Conservation (phyloP, 331 rosid species). For the Quercus phellos region DNA sequence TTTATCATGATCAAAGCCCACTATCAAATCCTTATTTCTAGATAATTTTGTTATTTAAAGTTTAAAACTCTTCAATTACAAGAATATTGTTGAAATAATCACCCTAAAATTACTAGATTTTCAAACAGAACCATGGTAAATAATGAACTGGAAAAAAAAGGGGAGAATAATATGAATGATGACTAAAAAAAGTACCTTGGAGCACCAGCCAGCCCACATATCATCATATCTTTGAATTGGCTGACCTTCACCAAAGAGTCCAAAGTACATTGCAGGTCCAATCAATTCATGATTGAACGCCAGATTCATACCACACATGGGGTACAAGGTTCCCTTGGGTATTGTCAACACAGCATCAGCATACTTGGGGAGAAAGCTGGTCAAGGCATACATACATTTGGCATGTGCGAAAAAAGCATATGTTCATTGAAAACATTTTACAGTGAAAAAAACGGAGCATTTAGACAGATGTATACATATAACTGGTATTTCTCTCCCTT, state of each 20-base stretch:
- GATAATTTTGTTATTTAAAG: too few species aligned
- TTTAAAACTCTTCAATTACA: background rate
- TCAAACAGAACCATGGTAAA: background rate
- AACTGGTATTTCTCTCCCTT: constrained; percentile 76
- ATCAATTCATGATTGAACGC: constrained; percentile 72
- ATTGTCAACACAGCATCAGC: constrained; percentile 82
- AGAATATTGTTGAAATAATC: background rate
- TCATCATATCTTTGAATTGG: constrained; percentile 91
- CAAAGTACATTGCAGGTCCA: constrained; percentile 96
- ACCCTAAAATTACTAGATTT: background rate
- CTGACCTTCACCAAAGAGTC: constrained; percentile 95
- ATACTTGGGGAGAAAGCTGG: constrained; percentile 39
- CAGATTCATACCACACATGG: constrained; percentile 94
- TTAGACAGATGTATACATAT: background rate
- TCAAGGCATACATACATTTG: background rate
- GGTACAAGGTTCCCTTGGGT: constrained; percentile 79
- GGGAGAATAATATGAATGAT: background rate
- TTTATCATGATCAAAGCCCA: too few species aligned
- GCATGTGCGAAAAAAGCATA: background rate
- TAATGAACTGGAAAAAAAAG: background rate
- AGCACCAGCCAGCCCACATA: constrained; percentile 98
- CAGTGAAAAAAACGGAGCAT: too few species aligned
- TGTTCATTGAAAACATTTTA: too few species aligned
- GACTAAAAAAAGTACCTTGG: constrained; percentile 50
- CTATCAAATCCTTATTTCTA: too few species aligned